A percentile compares a stretch with the other conserved stretches of the same genome.
These are phyloP conservation scores for Aspergillus bertholletiae DNA, from an alignment of 495 filamentous ascomycete species.

Conservation along the genomic window DNA sequence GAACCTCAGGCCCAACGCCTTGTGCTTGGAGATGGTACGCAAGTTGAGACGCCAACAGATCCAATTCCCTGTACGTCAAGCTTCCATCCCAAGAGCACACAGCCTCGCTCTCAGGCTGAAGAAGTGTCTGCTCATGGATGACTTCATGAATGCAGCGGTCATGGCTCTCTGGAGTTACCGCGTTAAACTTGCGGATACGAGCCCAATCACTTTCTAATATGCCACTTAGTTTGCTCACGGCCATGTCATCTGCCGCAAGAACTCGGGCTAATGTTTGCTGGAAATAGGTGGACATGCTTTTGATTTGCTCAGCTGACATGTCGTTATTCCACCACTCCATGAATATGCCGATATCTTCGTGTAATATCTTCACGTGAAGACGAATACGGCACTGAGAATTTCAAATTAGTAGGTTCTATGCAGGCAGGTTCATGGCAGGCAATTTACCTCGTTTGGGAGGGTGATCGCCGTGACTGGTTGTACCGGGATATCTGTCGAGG, in stretches of 20 bases:
- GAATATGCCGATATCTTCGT: conserved; percentile 40
- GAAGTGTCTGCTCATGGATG: conserved; percentile 39
- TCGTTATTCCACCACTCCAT: conserved; percentile 45
- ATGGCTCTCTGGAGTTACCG: conserved; percentile 23
- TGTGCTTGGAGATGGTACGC: conserved; percentile 42
- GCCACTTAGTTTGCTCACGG: conserved; percentile 29
- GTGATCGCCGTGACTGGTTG: conserved; percentile 28
- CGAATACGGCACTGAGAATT: conserved; percentile 38
- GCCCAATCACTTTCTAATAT: conserved; percentile 38
- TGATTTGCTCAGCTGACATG: conserved; percentile 42
- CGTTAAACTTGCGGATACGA: conserved; percentile 41
- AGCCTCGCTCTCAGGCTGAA: conserved; percentile 40
- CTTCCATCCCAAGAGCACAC: conserved; percentile 58
- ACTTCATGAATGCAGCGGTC: conserved; percentile 51
- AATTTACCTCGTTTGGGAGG: conserved; percentile 35
- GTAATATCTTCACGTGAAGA: conserved; percentile 42
- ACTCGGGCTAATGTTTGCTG: conserved; percentile 28
- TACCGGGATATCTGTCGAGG: conserved; percentile 13
- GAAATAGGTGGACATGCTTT: conserved; percentile 38
- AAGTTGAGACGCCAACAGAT: conserved; percentile 42
- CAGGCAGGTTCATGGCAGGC: neutral
- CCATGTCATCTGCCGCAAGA: conserved; percentile 24
- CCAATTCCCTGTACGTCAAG: conserved; percentile 54
- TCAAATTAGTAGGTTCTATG: conserved; percentile 3
- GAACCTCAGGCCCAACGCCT: conserved; percentile 44